A percentile compares a stretch with the other conserved stretches of the same genome.
phyloP scores from a whole-genome alignment of 2,329 filamentous ascomycete genomes.

The Pestalotiopsis sp. region DNA sequence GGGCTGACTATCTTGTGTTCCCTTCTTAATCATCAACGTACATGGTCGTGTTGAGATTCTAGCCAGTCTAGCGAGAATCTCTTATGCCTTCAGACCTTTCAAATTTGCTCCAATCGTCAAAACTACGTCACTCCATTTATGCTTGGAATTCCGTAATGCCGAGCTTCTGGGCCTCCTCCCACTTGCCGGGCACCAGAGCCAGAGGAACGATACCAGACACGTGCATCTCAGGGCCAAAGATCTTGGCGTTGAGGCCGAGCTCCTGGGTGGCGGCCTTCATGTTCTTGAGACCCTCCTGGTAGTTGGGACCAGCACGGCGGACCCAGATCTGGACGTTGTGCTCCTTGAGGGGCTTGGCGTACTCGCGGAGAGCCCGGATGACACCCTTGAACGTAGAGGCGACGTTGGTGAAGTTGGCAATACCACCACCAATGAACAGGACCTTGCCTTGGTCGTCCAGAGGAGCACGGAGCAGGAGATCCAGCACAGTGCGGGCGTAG shows the following conservation, averaged over 20 bases:
- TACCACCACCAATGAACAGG: slow-evolving; percentile 98
- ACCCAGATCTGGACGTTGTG: slow-evolving; percentile 99
- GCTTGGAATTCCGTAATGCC: slow-evolving; percentile 61
- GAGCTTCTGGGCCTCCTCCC: slow-evolving; percentile 56
- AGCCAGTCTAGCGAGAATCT: not conserved
- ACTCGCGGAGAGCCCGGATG: slow-evolving; percentile 92
- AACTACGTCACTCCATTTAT: slow-evolving; percentile 37
- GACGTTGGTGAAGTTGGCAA: slow-evolving; percentile 99
- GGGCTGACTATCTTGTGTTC: slow-evolving; percentile 11
- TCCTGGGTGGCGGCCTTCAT: slow-evolving; percentile 97
- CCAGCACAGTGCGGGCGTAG: slow-evolving; percentile 95
- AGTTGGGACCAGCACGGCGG: slow-evolving; percentile 87
- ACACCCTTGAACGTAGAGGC: slow-evolving; percentile 99
- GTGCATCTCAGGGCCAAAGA: slow-evolving; percentile 83
- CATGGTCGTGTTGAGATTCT: slow-evolving; percentile 8
- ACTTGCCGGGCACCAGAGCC: slow-evolving; percentile 72
- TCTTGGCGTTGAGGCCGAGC: slow-evolving; percentile 74
- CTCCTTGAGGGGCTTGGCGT: slow-evolving; percentile 82
- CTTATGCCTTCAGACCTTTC: not conserved
- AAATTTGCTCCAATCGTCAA: slow-evolving; percentile 7
- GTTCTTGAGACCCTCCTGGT: slow-evolving; percentile 99
- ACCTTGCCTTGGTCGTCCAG: slow-evolving; percentile 90
- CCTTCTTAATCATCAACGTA: slow-evolving; percentile 17
- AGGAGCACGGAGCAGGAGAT: slow-evolving; percentile 95
- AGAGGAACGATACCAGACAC: slow-evolving; percentile 96